Conservation (phyloP, 306 rosid genomes). For the Carpinus viminea region DNA sequence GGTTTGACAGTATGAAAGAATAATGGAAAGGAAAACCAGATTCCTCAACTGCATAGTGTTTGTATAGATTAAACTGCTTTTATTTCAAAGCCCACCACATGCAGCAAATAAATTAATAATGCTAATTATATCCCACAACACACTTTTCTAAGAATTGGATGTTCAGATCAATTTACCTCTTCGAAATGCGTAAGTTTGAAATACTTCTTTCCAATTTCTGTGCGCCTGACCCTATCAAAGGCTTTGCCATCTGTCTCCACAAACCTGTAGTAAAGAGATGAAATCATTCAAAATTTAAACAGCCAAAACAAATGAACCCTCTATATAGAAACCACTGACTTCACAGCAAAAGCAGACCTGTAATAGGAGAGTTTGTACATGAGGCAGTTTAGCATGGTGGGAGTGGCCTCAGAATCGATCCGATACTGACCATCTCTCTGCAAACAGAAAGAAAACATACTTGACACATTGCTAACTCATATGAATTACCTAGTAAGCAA, state of each 20-base stretch:
- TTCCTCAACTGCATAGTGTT: background rate
- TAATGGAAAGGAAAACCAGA: background rate
- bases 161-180: slow-evolving; percentile 62
- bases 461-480: background rate
- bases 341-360: slow-evolving; percentile 59
- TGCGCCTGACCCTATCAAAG: slow-evolving; percentile 68
- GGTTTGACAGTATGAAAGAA: background rate
- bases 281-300: slow-evolving; percentile 13
- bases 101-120: background rate
- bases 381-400: slow-evolving; percentile 91
- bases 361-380: slow-evolving; percentile 98
- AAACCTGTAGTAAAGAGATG: slow-evolving; percentile 53
- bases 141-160: background rate
- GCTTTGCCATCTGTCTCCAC: slow-evolving; percentile 98
- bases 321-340: slow-evolving; percentile 42
- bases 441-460: slow-evolving; percentile 21
- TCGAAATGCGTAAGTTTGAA: slow-evolving; percentile 95
- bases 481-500: background rate
- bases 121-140: background rate
- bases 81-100: background rate
- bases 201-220: slow-evolving; percentile 94
- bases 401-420: slow-evolving; percentile 91
- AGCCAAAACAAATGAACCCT: slow-evolving; percentile 10
- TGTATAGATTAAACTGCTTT: background rate
- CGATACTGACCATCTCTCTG: slow-evolving; percentile 99